A percentile compares a stretch with the other conserved stretches of the same genome.
These are phyloP conservation scores for Wickerhamomyces xylosicus DNA, from an alignment of 805 yeast genomes.

Conservation along the genomic window DNA sequence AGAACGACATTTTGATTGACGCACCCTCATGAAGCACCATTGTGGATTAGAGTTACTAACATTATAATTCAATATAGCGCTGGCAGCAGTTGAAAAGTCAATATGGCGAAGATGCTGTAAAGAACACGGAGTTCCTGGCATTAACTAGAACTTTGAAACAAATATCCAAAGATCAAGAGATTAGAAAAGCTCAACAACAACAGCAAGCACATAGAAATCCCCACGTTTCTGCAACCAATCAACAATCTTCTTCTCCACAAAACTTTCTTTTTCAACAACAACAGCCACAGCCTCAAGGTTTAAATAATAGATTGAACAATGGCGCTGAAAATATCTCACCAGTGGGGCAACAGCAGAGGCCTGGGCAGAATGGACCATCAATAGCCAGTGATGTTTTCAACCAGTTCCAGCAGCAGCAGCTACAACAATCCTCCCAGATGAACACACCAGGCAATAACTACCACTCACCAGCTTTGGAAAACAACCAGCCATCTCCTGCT, in stretches of 20 bases:
- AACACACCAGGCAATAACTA: not conserved
- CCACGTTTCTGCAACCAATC: not conserved
- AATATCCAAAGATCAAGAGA: constrained; percentile 29
- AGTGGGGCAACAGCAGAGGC: not conserved
- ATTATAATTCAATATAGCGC: constrained; percentile 24
- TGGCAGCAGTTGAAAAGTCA: constrained; percentile 48
- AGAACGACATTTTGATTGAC: constrained; percentile 5
- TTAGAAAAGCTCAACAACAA: constrained; percentile 20
- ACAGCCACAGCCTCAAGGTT: too few species aligned
- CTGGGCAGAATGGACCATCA: not conserved
- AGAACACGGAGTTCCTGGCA: constrained; percentile 48
- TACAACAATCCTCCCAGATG: not conserved
- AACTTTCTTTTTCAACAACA: not conserved
- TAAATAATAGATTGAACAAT: too few species aligned
- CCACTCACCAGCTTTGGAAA: not conserved
- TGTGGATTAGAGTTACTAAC: not conserved
- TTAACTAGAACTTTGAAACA: constrained; percentile 39
- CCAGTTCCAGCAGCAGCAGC: not conserved
- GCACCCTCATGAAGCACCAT: not conserved
- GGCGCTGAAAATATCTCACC: too few species aligned
- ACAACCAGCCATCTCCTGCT: not conserved
- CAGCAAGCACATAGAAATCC: constrained; percentile 10
- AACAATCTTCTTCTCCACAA: too few species aligned
- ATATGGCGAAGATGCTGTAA: constrained; percentile 42
- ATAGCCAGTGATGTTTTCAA: not conserved